These are phyloP conservation scores for Candida nemodendra DNA, from an alignment of 805 yeast genomes.

Conservation along the genomic window DNA sequence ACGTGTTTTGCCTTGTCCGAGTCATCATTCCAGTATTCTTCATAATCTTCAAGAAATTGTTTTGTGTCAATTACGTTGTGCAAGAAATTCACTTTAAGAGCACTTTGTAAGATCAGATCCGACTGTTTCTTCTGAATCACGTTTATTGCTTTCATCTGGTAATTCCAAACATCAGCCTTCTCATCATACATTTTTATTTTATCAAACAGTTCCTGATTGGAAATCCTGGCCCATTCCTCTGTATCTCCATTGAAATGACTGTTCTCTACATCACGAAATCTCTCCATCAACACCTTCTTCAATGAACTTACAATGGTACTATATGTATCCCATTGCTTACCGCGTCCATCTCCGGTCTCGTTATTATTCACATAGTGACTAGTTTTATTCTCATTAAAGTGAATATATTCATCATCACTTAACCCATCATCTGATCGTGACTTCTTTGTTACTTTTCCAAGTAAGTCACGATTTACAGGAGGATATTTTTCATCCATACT, in stretches of 20 bases:
- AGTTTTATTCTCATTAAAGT: too few species aligned
- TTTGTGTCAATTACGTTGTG: constrained; percentile 56
- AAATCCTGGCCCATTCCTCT: constrained; percentile 22
- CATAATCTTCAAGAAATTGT: constrained; percentile 65
- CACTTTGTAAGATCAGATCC: constrained; percentile 14
- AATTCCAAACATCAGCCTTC: constrained; percentile 18
- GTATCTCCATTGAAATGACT: constrained; percentile 16
- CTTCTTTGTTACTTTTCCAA: background rate
- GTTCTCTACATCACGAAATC: constrained; percentile 10
- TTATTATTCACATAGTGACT: background rate
- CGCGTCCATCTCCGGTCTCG: constrained; percentile 7
- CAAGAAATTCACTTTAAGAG: constrained; percentile 13
- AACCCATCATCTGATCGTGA: too few species aligned
- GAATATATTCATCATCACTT: too few species aligned
- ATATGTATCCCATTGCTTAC: constrained; percentile 19
- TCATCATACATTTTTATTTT: constrained; percentile 9
- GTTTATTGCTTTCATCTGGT: constrained; percentile 11
- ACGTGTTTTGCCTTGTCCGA: constrained; percentile 21
- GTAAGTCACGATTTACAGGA: background rate
- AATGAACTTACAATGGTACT: constrained; percentile 15
- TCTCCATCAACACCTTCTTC: constrained; percentile 13
- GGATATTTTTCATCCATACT: background rate
- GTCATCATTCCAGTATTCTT: constrained; percentile 27
- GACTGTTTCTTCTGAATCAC: constrained; percentile 8
- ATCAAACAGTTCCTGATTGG: background rate